Evolutionary conservation across 2,329 filamentous ascomycete species (phyloP), one percentile per base, ranked within the genome.

Genomic region (Calonectria fujianensis): DNA sequence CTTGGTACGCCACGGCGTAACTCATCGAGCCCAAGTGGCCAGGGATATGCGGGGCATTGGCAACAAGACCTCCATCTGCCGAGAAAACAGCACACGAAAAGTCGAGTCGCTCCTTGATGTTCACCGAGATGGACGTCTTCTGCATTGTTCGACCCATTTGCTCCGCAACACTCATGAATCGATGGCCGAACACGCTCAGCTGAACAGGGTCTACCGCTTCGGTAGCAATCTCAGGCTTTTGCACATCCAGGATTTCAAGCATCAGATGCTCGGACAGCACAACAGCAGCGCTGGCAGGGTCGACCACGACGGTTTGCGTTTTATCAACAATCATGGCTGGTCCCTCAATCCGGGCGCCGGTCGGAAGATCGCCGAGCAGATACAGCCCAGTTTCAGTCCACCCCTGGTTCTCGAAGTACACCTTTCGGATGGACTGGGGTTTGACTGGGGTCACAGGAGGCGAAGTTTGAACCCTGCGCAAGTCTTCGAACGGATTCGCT

Each of bases 141-240:
- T 96, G 93, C 32, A 96, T 84, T 3, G 93, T 93, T 69, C 93
- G 89, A 0, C 94, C 94, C 94, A 96, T 96, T 81, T 96, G 94
- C 83, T 96, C 94, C 0, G 94, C 94, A 75, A 96, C 95, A 4
- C 93, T 92, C 94, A 96, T 96, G 85, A 96, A 96, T 2, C 94
- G 89, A 82, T 96, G 94, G 0, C 92, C 93, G 79, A 96, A 96
- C 71, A 96, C 93, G 77, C 91, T 93, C 0, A 96, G 88, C 83
- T 94, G 90, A 78, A 96, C 94, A 10, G 93, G 94, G 80, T 94
- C 92, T 2, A 94, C 90, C 59, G 73, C 57, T 20, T 77, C 41
- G 5, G 67, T 69, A 13, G 67, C 67, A 61, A 69, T 70, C 64
- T 75, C 71, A 16, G 78, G 63, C 13, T 57, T 57, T 9, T 69